Percentiles rank a stretch among this genome's conserved stretches.
Evolutionary conservation across 768 basidiomycete species (phyloP).

Genomic region (Lentinula lateritia): DNA sequence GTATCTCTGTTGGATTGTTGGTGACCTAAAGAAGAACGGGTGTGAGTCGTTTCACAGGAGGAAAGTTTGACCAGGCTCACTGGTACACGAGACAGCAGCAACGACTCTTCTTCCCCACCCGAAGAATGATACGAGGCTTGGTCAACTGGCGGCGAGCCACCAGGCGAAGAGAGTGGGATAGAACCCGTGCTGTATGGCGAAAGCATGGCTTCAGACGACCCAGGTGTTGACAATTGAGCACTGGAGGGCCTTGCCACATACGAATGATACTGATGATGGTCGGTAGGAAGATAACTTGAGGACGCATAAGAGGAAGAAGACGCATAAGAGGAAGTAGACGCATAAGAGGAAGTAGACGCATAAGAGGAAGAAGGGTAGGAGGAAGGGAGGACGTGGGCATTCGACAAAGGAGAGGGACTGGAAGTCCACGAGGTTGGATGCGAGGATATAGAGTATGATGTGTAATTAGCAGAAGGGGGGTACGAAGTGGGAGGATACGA

Average conservation of each 20-base stretch:
- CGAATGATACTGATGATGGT: not conserved
- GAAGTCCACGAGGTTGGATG: not conserved
- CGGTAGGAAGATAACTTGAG: not conserved
- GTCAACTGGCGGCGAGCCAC: conserved; percentile 12
- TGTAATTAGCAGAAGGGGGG: not conserved
- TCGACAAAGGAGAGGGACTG: not conserved
- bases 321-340: not conserved
- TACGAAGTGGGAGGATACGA: not conserved
- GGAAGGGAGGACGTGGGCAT: not conserved
- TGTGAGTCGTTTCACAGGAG: not conserved
- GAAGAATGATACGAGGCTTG: conserved; percentile 10
- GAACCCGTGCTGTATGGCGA: conserved; percentile 8
- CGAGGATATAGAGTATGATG: not conserved
- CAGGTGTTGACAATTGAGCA: conserved; percentile 8
- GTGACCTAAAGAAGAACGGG: not conserved
- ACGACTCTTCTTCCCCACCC: not conserved
- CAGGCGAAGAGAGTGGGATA: conserved; percentile 9
- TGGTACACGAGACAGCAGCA: not conserved
- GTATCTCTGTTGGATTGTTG: not conserved
- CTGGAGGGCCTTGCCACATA: not conserved
- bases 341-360: not conserved
- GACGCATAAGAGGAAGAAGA: not conserved
- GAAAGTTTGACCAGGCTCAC: not conserved
- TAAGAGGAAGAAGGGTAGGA: conserved; percentile 1
- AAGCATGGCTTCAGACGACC: conserved; percentile 12